phyloP scores from a whole-genome alignment of 805 yeast genomes.

The Candida tammaniensis region DNA sequence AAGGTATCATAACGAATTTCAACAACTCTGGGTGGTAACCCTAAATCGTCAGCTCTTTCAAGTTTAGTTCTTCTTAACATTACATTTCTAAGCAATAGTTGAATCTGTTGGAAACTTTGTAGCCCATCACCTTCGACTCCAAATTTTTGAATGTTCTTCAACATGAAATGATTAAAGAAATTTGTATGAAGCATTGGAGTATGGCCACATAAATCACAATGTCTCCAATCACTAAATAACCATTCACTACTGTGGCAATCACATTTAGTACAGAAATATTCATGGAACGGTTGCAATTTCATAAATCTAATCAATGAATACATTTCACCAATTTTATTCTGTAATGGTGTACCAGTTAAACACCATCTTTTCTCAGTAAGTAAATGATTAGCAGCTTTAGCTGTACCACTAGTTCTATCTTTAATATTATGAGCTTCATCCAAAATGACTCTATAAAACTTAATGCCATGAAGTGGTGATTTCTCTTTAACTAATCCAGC shows the following conservation, averaged over 20 bases:
- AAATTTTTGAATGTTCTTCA: slow-evolving; percentile 86
- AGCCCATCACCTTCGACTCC: slow-evolving; percentile 82
- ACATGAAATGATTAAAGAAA: slow-evolving; percentile 92
- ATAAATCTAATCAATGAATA: slow-evolving; percentile 87
- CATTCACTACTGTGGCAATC: slow-evolving; percentile 80
- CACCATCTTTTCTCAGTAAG: slow-evolving; percentile 82
- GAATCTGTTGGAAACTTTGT: slow-evolving; percentile 73
- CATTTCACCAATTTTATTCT: slow-evolving; percentile 94
- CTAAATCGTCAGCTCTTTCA: slow-evolving; percentile 96
- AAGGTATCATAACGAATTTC: slow-evolving; percentile 83
- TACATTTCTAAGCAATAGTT: slow-evolving; percentile 68
- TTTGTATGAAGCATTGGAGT: slow-evolving; percentile 93
- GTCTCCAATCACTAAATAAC: slow-evolving; percentile 79
- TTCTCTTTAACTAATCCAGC: slow-evolving; percentile 68
- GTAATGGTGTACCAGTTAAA: slow-evolving; percentile 93
- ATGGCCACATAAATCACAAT: slow-evolving; percentile 86
- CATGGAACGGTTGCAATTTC: slow-evolving; percentile 79
- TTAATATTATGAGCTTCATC: slow-evolving; percentile 99
- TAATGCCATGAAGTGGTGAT: slow-evolving; percentile 68
- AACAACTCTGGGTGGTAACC: slow-evolving; percentile 93
- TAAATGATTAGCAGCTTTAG: slow-evolving; percentile 81
- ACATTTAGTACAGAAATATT: slow-evolving; percentile 92
- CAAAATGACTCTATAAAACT: slow-evolving; percentile 80
- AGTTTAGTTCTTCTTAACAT: slow-evolving; percentile 94
- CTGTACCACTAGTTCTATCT: slow-evolving; percentile 90